These are phyloP conservation scores for Fomitopsis palustris DNA, from an alignment of 1,284 basidiomycete species.

Conservation along the genomic window DNA sequence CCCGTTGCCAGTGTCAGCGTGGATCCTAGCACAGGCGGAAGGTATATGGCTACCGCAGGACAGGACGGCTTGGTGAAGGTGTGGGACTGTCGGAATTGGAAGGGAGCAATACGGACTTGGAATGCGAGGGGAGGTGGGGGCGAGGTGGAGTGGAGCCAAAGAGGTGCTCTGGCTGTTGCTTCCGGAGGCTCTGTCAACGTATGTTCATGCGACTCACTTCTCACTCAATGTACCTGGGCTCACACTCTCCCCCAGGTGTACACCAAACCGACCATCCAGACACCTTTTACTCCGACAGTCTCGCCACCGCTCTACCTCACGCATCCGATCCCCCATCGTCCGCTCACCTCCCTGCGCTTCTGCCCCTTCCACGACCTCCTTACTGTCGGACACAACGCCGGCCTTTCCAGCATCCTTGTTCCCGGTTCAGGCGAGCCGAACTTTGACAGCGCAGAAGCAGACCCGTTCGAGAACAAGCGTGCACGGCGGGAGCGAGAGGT, in stretches of 20 bases:
- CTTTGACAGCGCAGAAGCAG: conserved; percentile 91
- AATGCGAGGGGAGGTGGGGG: conserved; percentile 57
- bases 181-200: conserved; percentile 84
- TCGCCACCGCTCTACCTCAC: conserved; percentile 85
- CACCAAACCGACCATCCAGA: conserved; percentile 61
- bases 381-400: conserved; percentile 69
- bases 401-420: conserved; percentile 84
- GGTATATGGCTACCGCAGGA: conserved; percentile 91
- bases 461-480: conserved; percentile 90
- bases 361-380: conserved; percentile 94
- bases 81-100: conserved; percentile 98
- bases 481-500: conserved; percentile 90
- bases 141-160: conserved; percentile 76
- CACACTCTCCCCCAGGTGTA: conserved; percentile 48
- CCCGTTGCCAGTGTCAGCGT: conserved; percentile 82
- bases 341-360: conserved; percentile 71
- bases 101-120: conserved; percentile 83
- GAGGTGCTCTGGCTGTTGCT: conserved; percentile 81
- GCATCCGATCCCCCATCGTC: conserved; percentile 69
- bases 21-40: conserved; percentile 79
- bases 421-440: conserved; percentile 94
- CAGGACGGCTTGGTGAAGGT: conserved; percentile 88
- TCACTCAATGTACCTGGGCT: background rate
- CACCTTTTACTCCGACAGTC: conserved; percentile 43
- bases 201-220: conserved; percentile 19